A percentile compares a stretch with the other conserved stretches of the same genome.
phyloP scores from a whole-genome alignment of 1,139 yeast genomes.

The Candida sanyaensis region DNA sequence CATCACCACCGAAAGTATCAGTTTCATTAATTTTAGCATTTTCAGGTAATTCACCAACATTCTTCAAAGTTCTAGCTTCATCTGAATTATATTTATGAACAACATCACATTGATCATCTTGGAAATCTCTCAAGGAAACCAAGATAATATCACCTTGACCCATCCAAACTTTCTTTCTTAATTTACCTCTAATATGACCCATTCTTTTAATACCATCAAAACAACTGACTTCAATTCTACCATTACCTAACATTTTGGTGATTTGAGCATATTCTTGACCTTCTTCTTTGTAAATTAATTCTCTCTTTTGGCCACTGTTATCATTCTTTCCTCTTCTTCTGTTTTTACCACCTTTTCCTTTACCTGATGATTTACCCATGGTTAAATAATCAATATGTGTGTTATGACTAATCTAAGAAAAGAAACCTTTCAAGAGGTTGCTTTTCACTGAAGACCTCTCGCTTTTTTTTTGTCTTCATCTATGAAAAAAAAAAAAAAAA shows the following conservation, averaged over 20 bases:
- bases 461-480: slow-evolving; percentile 4
- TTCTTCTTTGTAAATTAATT: slow-evolving; percentile 86
- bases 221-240: slow-evolving; percentile 92
- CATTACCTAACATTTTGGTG: slow-evolving; percentile 97
- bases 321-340: slow-evolving; percentile 99
- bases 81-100: slow-evolving; percentile 96
- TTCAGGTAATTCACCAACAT: slow-evolving; percentile 95
- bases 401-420: not conserved
- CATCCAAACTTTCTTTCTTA: slow-evolving; percentile 99
- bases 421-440: slow-evolving; percentile 1
- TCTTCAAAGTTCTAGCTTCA: slow-evolving; percentile 96
- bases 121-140: slow-evolving; percentile 96
- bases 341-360: slow-evolving; percentile 73
- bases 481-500: not conserved
- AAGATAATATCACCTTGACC: slow-evolving; percentile 97
- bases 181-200: slow-evolving; percentile 98
- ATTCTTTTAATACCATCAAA: slow-evolving; percentile 92
- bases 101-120: slow-evolving; percentile 97
- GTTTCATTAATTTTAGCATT: slow-evolving; percentile 97
- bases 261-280: slow-evolving; percentile 99
- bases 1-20: slow-evolving; percentile 95
- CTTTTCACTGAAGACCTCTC: slow-evolving; percentile 1
- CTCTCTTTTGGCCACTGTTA: slow-evolving; percentile 90
- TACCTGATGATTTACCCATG: slow-evolving; percentile 55
- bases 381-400: slow-evolving; percentile 9